Base-by-base conservation (phyloP, 768 basidiomycete species). In the Lentinula sp. region DNA sequence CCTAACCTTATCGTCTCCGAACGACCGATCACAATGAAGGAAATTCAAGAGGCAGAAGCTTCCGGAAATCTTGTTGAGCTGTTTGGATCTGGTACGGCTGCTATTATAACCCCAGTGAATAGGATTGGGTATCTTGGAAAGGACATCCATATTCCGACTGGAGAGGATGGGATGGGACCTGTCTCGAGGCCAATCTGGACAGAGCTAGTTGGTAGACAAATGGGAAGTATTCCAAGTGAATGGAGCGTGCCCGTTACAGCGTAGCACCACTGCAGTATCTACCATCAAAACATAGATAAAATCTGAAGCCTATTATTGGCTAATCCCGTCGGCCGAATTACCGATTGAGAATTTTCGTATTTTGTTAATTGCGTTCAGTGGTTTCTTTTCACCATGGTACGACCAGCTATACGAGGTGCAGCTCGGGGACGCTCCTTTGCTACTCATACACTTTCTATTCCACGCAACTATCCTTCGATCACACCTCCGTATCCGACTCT, bases 61-160 rank as follows among this genome's bases (percentile, higher is more conserved):
- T 73, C 82, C n/a, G 91, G 88, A 10, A 77, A 73, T 12, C 79
- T 98, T 9, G 79, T 87, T 20, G 95, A 98, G 72, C 79, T 91
- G 13, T 92, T 98, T 68, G 89, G 90, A 50, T 82, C 90, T 36
- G 95, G 95, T 43, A 91, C 89, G 0, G 93, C 91, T 6, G 91
- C 84, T 36, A 83, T 93, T 60, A 86, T 94, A 58, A 86, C 81
- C 33, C 82, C 88, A 3, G 82, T 89, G 0, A 80, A 87, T 63
- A 82, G 79, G 57, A 88, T 95, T 66, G 93, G 91, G 15, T 91
- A 85, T 70, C 76, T 84, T 36, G 86, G 84, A 18, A 76, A 81
- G 66, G 86, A 87, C 59, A 76, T 91, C 46, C 72, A 71, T 33
- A 78, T 93, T 42, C 90, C 88, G 0, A 83, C 81, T 10, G 84